These are phyloP conservation scores for Russula earlei DNA, from an alignment of 768 basidiomycete genomes.

Conservation along the genomic window DNA sequence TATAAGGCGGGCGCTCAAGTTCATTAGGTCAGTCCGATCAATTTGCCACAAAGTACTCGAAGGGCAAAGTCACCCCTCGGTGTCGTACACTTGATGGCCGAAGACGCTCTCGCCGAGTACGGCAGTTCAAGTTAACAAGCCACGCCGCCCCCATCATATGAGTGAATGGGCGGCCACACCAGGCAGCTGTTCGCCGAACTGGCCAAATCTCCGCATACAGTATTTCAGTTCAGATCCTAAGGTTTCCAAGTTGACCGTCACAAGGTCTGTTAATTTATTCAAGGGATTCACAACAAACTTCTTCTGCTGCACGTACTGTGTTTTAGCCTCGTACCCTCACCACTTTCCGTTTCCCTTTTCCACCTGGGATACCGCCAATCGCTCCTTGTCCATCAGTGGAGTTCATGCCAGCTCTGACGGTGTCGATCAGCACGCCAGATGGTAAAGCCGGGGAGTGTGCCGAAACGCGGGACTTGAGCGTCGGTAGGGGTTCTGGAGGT, in stretches of 20 bases:
- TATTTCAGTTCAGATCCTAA: no score
- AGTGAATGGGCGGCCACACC: no score
- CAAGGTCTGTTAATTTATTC: constrained; percentile 7
- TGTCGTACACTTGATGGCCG: no score
- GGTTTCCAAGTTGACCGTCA: neutral
- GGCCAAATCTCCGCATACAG: no score
- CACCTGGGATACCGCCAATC: constrained; percentile 9
- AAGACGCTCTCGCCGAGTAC: no score
- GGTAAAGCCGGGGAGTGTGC: constrained; percentile 17
- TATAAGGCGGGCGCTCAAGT: no score
- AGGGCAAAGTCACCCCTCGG: no score
- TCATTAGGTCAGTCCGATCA: no score
- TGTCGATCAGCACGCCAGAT: constrained; percentile 17
- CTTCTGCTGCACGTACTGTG: neutral
- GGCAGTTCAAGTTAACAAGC: no score
- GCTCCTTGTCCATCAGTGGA: constrained; percentile 12
- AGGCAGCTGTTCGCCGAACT: no score
- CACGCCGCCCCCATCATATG: no score
- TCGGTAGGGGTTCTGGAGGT: constrained; percentile 69
- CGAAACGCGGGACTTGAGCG: constrained; percentile 48
- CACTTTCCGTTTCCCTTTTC: constrained; percentile 21
- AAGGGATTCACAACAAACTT: neutral
- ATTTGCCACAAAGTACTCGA: no score
- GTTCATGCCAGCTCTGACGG: constrained; percentile 20
- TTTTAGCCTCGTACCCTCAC: constrained; percentile 15